Evolutionary conservation across 2,329 filamentous ascomycete species (phyloP).

Genomic region (Capronia americana): DNA sequence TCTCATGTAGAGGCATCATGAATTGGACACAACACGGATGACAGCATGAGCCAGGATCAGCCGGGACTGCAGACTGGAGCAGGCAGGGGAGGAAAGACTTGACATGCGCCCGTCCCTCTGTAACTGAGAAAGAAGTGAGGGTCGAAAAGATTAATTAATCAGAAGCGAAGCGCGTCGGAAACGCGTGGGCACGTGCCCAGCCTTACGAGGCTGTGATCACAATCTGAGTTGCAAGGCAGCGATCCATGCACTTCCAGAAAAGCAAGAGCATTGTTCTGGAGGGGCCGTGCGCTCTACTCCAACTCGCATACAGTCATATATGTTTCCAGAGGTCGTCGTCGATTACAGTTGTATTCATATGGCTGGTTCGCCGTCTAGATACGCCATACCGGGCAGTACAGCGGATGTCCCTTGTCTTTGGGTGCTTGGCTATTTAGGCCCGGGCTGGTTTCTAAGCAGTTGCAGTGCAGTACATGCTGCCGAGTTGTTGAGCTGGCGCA

Average conservation of each 20-base stretch:
- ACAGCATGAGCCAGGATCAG: background rate
- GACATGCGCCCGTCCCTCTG: background rate
- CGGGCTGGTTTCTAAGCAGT: too few species aligned
- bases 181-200: slow-evolving; percentile 29
- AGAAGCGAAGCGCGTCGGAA: background rate
- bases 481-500: too few species aligned
- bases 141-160: background rate
- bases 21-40: background rate
- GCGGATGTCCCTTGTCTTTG: too few species aligned
- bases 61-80: background rate
- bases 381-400: background rate
- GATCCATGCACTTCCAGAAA: background rate
- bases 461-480: too few species aligned
- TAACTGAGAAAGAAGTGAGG: background rate
- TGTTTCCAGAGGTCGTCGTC: background rate
- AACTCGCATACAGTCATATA: background rate
- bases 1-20: slow-evolving; percentile 30
- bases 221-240: background rate
- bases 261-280: background rate
- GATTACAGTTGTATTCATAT: background rate
- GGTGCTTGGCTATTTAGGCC: too few species aligned
- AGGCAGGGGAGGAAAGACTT: background rate
- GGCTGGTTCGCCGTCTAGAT: background rate
- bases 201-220: background rate
- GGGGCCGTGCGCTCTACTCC: background rate